Evolutionary conservation across 2,329 filamentous ascomycete species (phyloP), one percentile per base, ranked within the genome.

Genomic region (Botrytis deweyae): DNA sequence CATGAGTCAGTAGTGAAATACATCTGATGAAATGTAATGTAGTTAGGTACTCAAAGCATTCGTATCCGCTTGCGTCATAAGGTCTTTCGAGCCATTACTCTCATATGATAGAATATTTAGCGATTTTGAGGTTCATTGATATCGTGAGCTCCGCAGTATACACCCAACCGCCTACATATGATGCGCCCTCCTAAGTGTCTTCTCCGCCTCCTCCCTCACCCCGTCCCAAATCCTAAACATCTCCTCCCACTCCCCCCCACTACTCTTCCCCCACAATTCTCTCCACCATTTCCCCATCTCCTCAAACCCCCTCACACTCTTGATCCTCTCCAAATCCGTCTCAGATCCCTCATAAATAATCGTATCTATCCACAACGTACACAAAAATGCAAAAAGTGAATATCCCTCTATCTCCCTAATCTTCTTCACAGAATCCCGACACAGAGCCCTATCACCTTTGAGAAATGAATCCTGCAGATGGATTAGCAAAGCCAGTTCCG

Each of bases 81-180:
- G 18, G 6, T 7, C 10, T 4, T n/a, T 6, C 5, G 49, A 55
- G 25, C 1, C 5, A 5, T n/a, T 16, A 4, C 14, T 16, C 12
- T 3, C 4, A n/a, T 3, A 14, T 1, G 0, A 29, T 55, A 0
- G 0, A 8, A 55, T 0, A n/a, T 16, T 29, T 16, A 0, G 2
- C 7, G 0, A 18, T 4, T 4, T 4, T 18, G 52, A 58, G n/a
- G 6, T 58, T 18, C 7, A 9, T 58, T 29, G 1, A 55, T 29
- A 0, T 29, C 25, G 2, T 55, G 14, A 18, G 14, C 0, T 16
- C 14, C 6, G 1, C n/a, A 63, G 16, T 40, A 25, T 1, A 40
- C 1, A 5, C 36, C 2, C 1, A 4, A 8, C 1, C 25, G 4
- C 8, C 29, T 63, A 64, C 62, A 64, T 64, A 4, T 44, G 25